Base-by-base conservation (phyloP, 1,284 basidiomycete species). In the Papiliotrema terrestris region DNA sequence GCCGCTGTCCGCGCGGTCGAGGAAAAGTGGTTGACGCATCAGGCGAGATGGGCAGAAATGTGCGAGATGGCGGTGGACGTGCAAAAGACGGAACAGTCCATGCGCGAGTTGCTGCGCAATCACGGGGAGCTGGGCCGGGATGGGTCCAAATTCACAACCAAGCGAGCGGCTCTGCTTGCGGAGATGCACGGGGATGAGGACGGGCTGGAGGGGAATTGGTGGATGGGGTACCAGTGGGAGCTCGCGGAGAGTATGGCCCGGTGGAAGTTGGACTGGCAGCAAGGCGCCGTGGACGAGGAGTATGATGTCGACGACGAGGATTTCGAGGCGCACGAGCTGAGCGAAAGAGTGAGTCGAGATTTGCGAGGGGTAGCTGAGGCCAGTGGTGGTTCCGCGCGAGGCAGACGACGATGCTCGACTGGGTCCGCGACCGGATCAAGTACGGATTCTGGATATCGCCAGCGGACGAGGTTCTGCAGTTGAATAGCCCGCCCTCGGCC, bases 371-470 rank as follows among this genome's bases (percentile, higher is more conserved):
- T 46, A 20, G 22, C 55, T 52, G 55, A 47, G 45, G 41, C n/a
- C 46, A 66, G 64, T 62, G 46, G n/a, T 53, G 60, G 20, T 39
- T 36, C 0, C 58, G 54, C 47, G 47, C 67, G 15, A 45, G 54
- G 26, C 22, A 49, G 3, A 57, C 49, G 6, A 59, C 54, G 35
- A 50, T 71, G 44, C 52, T 60, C 29, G 50, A 56, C 15, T 71
- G 57, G 53, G 45, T 61, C 45, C 51, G 25, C 19, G 59, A 61
- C 39, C 59, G 69, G 11, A 55, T 69, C 23, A 46, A 55, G 25
- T 45, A 52, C 19, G 69, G 63, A 8, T 61, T 60, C 25, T 71
- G 69, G 69, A 57, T 71, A 20, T 47, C 59, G 26, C 69, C 69
- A 3, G 55, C 53, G 17, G 68, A 69, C 42, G 69, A 71, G 49